Percentiles rank a stretch among this genome's conserved stretches.
Evolutionary conservation across 129 eudicot species (phyloP).

Genomic region (Flaveria linearis): DNA sequence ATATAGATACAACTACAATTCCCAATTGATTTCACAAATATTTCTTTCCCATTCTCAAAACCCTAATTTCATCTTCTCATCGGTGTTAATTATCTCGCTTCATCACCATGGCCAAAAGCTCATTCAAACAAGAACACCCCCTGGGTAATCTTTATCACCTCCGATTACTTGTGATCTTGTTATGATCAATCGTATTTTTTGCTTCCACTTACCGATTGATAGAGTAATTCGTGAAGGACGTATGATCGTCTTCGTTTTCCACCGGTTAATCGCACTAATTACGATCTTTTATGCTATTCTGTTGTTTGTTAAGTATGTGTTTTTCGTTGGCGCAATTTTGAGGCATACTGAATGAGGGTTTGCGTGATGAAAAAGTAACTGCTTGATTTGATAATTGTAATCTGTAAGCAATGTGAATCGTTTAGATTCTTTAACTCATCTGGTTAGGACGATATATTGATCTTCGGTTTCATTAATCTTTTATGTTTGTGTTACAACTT

Average conservation of each 20-base stretch:
- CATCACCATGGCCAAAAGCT: slow-evolving; percentile 72
- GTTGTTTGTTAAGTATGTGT: not conserved
- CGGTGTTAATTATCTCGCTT: slow-evolving; percentile 9
- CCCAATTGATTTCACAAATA: not conserved
- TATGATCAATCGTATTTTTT: not conserved
- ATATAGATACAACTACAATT: not conserved
- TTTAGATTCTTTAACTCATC: not conserved
- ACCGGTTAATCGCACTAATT: slow-evolving; percentile 17
- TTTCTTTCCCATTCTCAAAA: not conserved
- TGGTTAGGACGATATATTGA: not conserved
- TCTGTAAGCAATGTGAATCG: not conserved
- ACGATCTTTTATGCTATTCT: not conserved
- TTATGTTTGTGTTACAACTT: not conserved
- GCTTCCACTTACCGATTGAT: not conserved
- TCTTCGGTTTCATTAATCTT: not conserved
- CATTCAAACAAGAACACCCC: slow-evolving; percentile 90
- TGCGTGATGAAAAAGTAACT: slow-evolving; percentile 6
- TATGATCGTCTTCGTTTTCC: not conserved
- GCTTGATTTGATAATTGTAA: not conserved
- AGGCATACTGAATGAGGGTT: slow-evolving; percentile 13
- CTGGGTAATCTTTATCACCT: slow-evolving; percentile 51
- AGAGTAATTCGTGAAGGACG: not conserved
- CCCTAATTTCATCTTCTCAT: slow-evolving; percentile 33
- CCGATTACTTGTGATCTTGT: slow-evolving; percentile 4
- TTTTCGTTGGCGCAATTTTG: not conserved